Evolutionary conservation across 176 grass and related monocot genomes (phyloP).

Genomic region (Avena atlantica): DNA sequence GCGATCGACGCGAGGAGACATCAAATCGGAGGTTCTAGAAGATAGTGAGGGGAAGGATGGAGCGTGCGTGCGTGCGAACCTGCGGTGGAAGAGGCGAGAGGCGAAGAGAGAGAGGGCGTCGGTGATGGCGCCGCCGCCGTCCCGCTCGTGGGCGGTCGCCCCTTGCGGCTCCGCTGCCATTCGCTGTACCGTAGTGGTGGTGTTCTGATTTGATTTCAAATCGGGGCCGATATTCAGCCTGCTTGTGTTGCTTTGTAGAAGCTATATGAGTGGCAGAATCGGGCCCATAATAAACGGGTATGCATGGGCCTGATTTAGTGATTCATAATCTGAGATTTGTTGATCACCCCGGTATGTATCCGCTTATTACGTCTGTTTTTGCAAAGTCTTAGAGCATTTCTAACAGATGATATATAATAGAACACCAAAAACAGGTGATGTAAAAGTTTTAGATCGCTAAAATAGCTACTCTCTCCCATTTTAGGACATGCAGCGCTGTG

Average conservation of each 20-base stretch:
- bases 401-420: too few relatives aligned
- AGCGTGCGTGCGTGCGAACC: slow-evolving; percentile 24
- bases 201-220: slow-evolving; percentile 20
- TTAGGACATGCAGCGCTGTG: too few relatives aligned
- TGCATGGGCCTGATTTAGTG: too few relatives aligned
- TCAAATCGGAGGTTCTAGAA: neutral
- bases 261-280: too few relatives aligned
- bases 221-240: slow-evolving; percentile 5
- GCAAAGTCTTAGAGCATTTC: too few relatives aligned
- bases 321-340: too few relatives aligned
- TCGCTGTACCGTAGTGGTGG: neutral
- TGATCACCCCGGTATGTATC: too few relatives aligned
- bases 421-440: too few relatives aligned
- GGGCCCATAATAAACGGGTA: too few relatives aligned
- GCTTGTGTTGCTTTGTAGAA: neutral
- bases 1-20: neutral
- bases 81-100: slow-evolving; percentile 43
- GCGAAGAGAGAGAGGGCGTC: slow-evolving; percentile 51
- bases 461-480: too few relatives aligned
- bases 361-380: too few relatives aligned
- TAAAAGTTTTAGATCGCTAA: too few relatives aligned
- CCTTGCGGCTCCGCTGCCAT: neutral
- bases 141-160: neutral
- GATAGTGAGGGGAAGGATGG: neutral
- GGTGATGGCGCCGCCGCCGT: neutral